Base-by-base conservation (phyloP, 257 asterid genomes). In the Vinca minor region DNA sequence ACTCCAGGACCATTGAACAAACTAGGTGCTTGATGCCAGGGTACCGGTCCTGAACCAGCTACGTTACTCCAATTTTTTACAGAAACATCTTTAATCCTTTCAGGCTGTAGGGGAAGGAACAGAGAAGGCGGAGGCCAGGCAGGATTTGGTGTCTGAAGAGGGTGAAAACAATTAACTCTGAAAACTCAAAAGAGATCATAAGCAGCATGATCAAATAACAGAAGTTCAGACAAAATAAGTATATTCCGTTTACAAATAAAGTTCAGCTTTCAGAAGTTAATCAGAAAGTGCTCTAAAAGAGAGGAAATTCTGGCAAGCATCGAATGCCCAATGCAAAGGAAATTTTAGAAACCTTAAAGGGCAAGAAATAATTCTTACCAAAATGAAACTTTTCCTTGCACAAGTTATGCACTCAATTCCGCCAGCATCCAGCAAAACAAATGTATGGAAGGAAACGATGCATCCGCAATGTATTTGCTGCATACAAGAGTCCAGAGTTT, bases 381-480 rank as follows among this genome's bases (percentile, higher is more conserved):
- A 75, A 70, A 89, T 83, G 81, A 83, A 92, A 73, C 96, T 87
- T 76, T 82, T 93, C 76, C 79, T 87, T 15, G 99, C 91, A 75
- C 99, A 93, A 36, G 96, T 72, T 64, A 89, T 69, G 85, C 99
- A 93, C 74, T 93, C 96, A 73, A 93, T 93, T 44, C 99, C 99
- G 67, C 99, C 99, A 35, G 97, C 96, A 84, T 93, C 99, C 91
- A 93, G 81, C 34, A 93, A 84, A 62, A 93, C 97, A 58, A 89
- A 93, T 93, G 82, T 87, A 81, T 93, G 99, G 87, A 93, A 93
- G 60, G 99, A 89, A 62, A 85, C 97, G 53, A 93, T 93, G 74
- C 99, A 93, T 48, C 99, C 99, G 68, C 99, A 93, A 69, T 93
- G 99, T 75, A 93, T 86, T 84, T 93, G 89, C 99, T 93, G 97